phyloP scores from a whole-genome alignment of 1,284 basidiomycete genomes.

The Cystobasidium slooffiae region DNA sequence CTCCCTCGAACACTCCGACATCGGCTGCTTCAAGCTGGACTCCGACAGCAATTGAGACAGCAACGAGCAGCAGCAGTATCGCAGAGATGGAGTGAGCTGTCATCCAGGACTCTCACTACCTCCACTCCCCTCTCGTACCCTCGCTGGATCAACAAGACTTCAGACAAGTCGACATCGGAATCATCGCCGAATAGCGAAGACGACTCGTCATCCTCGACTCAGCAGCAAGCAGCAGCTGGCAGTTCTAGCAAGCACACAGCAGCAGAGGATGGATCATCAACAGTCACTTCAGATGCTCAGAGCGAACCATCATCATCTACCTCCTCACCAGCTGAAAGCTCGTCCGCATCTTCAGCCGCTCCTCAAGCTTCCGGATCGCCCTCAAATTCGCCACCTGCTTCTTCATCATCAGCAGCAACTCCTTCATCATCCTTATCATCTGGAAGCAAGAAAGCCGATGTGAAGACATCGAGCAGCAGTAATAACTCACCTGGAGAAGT shows the following conservation, averaged over 20 bases:
- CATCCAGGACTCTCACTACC: neutral
- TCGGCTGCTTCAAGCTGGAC: conserved; percentile 32
- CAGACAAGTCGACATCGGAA: conserved; percentile 8
- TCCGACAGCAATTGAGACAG: conserved; percentile 20
- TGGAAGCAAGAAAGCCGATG: neutral
- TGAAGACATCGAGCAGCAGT: neutral
- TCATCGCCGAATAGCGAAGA: conserved; percentile 8
- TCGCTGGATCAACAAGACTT: conserved; percentile 42
- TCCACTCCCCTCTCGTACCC: conserved; percentile 14
- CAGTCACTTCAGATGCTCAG: neutral
- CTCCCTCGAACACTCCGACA: conserved; percentile 37
- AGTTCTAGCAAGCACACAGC: neutral
- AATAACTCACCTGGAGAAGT: conserved; percentile 20
- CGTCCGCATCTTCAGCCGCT: conserved; percentile 27
- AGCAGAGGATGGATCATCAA: neutral
- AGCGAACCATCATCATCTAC: neutral
- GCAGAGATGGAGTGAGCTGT: conserved; percentile 7
- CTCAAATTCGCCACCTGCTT: conserved; percentile 30
- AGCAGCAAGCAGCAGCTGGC: conserved; percentile 1
- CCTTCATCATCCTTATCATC: conserved; percentile 9
- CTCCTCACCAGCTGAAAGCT: conserved; percentile 4
- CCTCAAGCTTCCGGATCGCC: conserved; percentile 7
- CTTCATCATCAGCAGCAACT: neutral
- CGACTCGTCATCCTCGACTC: conserved; percentile 28
- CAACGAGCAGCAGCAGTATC: conserved; percentile 20